phyloP scores from a whole-genome alignment of 306 rosid species.

The Glycine latifolia region DNA sequence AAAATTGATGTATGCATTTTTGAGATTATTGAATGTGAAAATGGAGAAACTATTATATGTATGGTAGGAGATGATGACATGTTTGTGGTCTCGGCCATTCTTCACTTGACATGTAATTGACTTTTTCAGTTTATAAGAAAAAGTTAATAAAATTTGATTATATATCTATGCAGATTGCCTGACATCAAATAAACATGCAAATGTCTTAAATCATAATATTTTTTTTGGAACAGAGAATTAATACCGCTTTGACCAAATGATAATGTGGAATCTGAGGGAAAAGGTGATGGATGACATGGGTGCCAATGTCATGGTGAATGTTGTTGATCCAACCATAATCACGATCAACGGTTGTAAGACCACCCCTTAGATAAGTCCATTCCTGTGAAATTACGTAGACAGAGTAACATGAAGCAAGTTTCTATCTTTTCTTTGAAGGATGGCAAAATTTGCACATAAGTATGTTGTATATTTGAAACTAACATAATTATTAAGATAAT shows the following conservation, averaged over 20 bases:
- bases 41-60: no score
- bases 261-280: conserved; percentile 99
- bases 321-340: conserved; percentile 90
- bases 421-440: background rate
- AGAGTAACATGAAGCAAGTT: background rate
- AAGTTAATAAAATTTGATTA: no score
- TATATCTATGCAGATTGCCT: no score
- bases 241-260: conserved; percentile 89
- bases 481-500: background rate
- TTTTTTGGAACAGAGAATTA: no score
- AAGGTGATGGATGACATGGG: conserved; percentile 97
- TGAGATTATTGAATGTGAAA: background rate
- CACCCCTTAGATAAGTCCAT: conserved; percentile 93
- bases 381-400: conserved; percentile 56
- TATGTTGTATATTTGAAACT: background rate
- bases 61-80: no score
- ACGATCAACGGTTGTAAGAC: conserved; percentile 89
- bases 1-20: no score
- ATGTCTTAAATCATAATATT: no score
- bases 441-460: background rate
- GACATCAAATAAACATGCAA: no score
- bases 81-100: no score
- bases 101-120: no score
- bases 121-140: no score
- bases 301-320: conserved; percentile 95